Base-by-base conservation (phyloP, 2,329 filamentous ascomycete genomes). In the Shiraia sp. region DNA sequence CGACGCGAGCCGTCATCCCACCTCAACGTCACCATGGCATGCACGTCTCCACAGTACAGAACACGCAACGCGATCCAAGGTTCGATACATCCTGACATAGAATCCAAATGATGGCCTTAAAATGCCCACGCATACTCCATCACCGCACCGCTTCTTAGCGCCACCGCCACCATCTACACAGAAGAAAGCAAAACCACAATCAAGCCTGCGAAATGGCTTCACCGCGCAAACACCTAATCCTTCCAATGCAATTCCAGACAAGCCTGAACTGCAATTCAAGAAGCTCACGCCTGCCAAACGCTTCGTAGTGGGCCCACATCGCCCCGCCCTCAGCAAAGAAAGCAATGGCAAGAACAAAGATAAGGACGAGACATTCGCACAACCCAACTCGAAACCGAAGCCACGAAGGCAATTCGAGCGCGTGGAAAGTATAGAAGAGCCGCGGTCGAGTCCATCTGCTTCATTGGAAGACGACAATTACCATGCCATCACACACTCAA, bases 371-470 rank as follows among this genome's bases (percentile, higher is more conserved):
- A 17, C 35, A 16, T 19, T 28, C 19, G 28, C 32, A 6, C 43
- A 48, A 6, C 12, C 17, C 9, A 57, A 53, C 23, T 55, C 54
- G 12, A 47, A 44, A 12, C 38, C 49, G 7, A 58, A 51, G 25
- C 55, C 46, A 13, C 37, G 32, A n/a, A 42, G 49, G 28, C 57
- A 45, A 22, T 34, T 65, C 2, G 47, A 52, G n/a, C 51, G 55
- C 17, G 53, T 63, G 2, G 67, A 70, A 33, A 69, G 63, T 32
- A 70, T 70, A 32, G 57, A 68, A 10, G 60, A 59, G 15, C 59
- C 57, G 3, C 59, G 63, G 33, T 54, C 52, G 4, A 62, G 57
- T 41, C 51, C 45, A 1, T 42, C 44, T 8, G 45, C 40, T 6
- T 28, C 42, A 7, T 26, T 19, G 2, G 41, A 51, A 12, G 45